A percentile compares a stretch with the other conserved stretches of the same genome.
Evolutionary conservation across 768 basidiomycete genomes (phyloP).

Genomic region (Podaxis carcinomalis): DNA sequence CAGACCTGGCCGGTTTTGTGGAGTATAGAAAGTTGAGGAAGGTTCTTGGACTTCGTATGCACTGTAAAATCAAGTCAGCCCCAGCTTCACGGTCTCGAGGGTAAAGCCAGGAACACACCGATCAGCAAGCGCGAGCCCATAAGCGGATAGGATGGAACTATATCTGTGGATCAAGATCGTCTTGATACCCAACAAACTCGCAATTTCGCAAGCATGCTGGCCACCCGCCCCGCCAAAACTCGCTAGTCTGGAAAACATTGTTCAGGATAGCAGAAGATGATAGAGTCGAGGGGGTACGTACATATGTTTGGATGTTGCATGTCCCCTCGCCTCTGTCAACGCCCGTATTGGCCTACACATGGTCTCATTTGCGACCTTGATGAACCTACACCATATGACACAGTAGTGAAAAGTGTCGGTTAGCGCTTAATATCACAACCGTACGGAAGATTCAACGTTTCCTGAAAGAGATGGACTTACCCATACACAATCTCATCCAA

Average conservation of each 20-base stretch:
- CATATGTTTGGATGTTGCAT: constrained; percentile 76
- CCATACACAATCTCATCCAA: constrained; percentile 90
- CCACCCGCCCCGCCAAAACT: constrained; percentile 90
- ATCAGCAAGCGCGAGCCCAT: constrained; percentile 90
- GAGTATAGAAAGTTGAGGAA: constrained; percentile 72
- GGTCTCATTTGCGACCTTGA: constrained; percentile 95
- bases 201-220: constrained; percentile 93
- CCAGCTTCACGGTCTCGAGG: neutral
- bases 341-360: constrained; percentile 94
- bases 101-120: constrained; percentile 28
- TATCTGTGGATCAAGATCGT: constrained; percentile 87
- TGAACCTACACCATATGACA: constrained; percentile 51
- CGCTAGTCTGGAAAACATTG: constrained; percentile 51
- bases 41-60: constrained; percentile 90
- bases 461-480: constrained; percentile 33
- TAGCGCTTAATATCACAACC: neutral
- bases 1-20: constrained; percentile 51
- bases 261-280: neutral
- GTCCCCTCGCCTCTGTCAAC: constrained; percentile 84
- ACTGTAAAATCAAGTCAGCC: constrained; percentile 28
- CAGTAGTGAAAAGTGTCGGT: no score
- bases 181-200: constrained; percentile 78
- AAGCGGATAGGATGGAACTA: constrained; percentile 90
- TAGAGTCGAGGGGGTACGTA: constrained; percentile 19
- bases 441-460: neutral